Evolutionary conservation across 2,329 filamentous ascomycete genomes (phyloP).

Genomic region (Fusarium sp.): DNA sequence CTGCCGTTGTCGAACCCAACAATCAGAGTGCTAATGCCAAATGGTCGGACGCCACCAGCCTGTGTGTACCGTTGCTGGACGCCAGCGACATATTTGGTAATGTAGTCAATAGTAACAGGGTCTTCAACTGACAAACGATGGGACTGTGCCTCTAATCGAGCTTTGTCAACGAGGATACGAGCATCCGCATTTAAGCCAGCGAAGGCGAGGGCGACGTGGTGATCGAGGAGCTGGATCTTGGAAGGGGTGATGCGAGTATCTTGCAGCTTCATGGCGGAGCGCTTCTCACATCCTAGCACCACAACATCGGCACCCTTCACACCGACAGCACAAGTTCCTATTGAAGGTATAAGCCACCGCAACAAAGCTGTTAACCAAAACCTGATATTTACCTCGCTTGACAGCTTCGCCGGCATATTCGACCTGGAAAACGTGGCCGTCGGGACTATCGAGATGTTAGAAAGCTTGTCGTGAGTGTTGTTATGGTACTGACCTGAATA

Average conservation of each 20-base stretch:
- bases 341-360: conserved; percentile 27
- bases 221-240: conserved; percentile 96
- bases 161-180: conserved; percentile 97
- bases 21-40: conserved; percentile 96
- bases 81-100: conserved; percentile 97
- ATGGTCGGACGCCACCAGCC: conserved; percentile 97
- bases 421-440: conserved; percentile 99
- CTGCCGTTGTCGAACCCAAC: conserved; percentile 98
- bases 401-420: conserved; percentile 99
- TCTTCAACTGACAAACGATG: conserved; percentile 97
- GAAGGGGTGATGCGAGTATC: conserved; percentile 99
- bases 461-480: background rate
- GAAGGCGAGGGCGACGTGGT: conserved; percentile 95
- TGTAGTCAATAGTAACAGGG: conserved; percentile 97
- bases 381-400: conserved; percentile 78
- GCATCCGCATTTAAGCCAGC: conserved; percentile 98
- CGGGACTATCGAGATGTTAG: conserved; percentile 76
- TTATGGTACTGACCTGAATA: conserved; percentile 74
- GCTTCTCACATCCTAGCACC: conserved; percentile 97
- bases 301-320: conserved; percentile 96
- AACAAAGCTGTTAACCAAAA: background rate
- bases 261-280: conserved; percentile 98
- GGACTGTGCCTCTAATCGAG: conserved; percentile 94
- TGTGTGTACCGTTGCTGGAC: conserved; percentile 99
- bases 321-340: conserved; percentile 95